Base-by-base conservation (phyloP, 1,284 basidiomycete genomes). In the Rugiboletus extremiorientalis region DNA sequence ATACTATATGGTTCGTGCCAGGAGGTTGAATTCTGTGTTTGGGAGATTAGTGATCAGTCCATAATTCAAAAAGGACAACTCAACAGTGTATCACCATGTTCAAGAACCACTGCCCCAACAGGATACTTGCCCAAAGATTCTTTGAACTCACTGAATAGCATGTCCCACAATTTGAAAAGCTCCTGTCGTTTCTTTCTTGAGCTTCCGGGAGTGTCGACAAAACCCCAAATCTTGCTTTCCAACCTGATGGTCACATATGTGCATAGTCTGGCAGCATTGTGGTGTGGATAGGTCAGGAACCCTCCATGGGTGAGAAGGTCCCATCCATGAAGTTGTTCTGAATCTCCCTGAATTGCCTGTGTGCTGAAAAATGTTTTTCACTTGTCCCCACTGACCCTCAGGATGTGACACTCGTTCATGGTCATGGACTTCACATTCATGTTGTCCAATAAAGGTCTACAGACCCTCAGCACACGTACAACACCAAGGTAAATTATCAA, bases 371-470 rank as follows among this genome's bases (percentile, higher is more conserved):
- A 45, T 1, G 15, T 4, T 14, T 31, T 45, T 4, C 1, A 5
- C 1, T 15, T 27, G 18, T 45, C 31, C 5, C 11, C 22, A 0
- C 28, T 15, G 3, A 1, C 16, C 10, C 4, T 22, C 0, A n/a
- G n/a, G 1, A 45, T 5, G 4, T 45, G 18, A 3, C n/a, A 2
- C 28, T 9, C 0, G 15, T 46, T 46, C 44, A 46, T 46, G 0
- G 10, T 46, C 6, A 22, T 22, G 0, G 44, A 22, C 22, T 16
- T 31, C 0, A 22, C 30, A 1, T 46, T 46, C 5, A 46, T n/a
- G n/a, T n/a, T n/a, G n/a, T n/a, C n/a, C n/a, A n/a, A n/a, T n/a
- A n/a, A n/a, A n/a, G n/a, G n/a, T n/a, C n/a, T n/a, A n/a, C n/a
- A n/a, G n/a, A n/a, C n/a, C n/a, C n/a, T n/a, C n/a, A n/a, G n/a